phyloP scores from a whole-genome alignment of 169 alveolate genomes.

The Plasmodium cynomolgi region DNA sequence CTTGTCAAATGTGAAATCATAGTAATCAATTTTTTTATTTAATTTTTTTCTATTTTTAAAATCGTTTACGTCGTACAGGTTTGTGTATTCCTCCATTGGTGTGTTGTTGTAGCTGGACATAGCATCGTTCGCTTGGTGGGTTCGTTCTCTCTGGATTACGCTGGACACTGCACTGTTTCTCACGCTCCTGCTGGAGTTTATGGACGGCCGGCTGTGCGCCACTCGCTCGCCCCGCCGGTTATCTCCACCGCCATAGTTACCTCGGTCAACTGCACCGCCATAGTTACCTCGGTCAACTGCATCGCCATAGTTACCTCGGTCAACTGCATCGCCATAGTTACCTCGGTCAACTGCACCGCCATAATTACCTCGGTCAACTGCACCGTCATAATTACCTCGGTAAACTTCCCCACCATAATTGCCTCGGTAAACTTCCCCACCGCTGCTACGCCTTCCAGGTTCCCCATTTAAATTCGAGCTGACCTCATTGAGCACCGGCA shows the following conservation, averaged over 20 bases:
- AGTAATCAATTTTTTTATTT: slow-evolving; percentile 43
- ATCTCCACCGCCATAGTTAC: background rate
- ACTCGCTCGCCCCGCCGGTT: background rate
- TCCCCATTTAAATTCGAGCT: background rate
- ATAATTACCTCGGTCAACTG: background rate
- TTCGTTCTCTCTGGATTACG: background rate
- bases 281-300: background rate
- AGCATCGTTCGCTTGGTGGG: background rate
- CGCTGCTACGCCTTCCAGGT: background rate
- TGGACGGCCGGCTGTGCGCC: background rate
- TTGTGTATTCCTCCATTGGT: background rate
- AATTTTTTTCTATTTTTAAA: background rate
- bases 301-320: background rate
- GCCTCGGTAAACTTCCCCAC: background rate
- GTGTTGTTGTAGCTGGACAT: slow-evolving; percentile 44
- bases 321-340: too few relatives aligned
- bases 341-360: background rate
- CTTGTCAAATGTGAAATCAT: slow-evolving; percentile 71
- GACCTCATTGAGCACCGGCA: background rate
- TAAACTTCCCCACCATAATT: background rate
- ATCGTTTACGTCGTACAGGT: slow-evolving; percentile 13
- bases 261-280: background rate
- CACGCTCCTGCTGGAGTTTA: slow-evolving; percentile 16
- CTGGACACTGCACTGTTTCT: background rate
- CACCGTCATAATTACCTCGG: background rate